Percentiles rank a stretch among this genome's conserved stretches.
phyloP scores from a whole-genome alignment of 2,329 filamentous ascomycete genomes.

The Ploettnerulaceae sp. region DNA sequence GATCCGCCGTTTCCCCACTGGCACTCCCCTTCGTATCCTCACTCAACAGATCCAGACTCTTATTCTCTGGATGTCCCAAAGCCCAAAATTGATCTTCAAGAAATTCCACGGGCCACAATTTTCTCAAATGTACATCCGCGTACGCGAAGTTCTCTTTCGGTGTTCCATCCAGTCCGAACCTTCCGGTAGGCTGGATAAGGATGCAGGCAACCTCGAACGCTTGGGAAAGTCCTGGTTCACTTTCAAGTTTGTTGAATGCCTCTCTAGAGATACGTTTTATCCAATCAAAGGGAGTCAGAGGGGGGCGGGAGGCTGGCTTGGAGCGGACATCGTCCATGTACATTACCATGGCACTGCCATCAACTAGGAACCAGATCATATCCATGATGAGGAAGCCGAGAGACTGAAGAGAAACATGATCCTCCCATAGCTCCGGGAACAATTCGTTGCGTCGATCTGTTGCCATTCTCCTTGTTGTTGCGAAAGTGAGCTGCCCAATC shows the following conservation, averaged over 20 bases:
- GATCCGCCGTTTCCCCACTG: too few species aligned
- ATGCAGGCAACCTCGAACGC: conserved; percentile 2
- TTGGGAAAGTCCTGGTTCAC: background rate
- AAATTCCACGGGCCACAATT: background rate
- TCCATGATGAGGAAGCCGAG: conserved; percentile 2
- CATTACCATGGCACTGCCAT: background rate
- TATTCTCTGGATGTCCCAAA: background rate
- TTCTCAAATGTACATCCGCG: background rate
- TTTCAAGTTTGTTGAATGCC: background rate
- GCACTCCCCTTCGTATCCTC: background rate
- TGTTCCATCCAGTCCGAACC: background rate
- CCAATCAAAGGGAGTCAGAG: conserved; percentile 1
- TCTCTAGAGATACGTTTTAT: background rate
- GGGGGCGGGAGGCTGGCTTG: background rate
- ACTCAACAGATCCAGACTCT: conserved; percentile 1
- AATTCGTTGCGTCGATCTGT: background rate
- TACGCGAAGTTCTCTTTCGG: background rate
- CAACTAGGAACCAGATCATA: conserved; percentile 4
- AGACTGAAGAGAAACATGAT: background rate
- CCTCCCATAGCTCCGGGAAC: conserved; percentile 3
- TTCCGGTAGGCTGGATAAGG: background rate
- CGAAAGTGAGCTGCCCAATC: conserved; percentile 3
- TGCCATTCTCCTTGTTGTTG: background rate
- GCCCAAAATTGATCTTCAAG: background rate
- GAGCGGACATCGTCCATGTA: background rate